Evolutionary conservation across 257 asterid genomes (phyloP), one percentile per base, ranked within the genome.

Genomic region (Gardenia jasminoides): DNA sequence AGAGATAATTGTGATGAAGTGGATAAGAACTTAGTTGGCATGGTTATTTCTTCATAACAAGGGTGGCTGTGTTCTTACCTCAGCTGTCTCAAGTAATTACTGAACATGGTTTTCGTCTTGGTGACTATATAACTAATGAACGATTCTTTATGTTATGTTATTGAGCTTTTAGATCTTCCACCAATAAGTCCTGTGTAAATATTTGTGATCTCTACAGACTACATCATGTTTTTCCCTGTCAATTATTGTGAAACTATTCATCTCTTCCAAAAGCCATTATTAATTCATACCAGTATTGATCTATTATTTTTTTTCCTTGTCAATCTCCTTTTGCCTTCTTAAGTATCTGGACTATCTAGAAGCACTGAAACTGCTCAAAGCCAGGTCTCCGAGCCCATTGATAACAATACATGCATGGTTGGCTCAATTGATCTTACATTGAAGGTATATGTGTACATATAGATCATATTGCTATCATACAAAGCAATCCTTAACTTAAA

Each of bases 331-430:
- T 74, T 67, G 15, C 41, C 41, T 36, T 36, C 4, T 83, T 75
- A 90, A 95, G 99, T 93, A 54, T 95, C 99, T 47, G 98, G 99
- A 74, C 76, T 95, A 76, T 89, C 97, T 17, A 97, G 98, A 80
- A 87, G 84, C 85, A 10, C 74, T 12, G 97, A 94, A 80, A 84
- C 84, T 61, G 99, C 98, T 28, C 99, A 93, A 86, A 86, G 93
- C 82, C 98, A 95, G 89, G 99, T 95, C 31, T 93, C 97, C 94
- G n/a, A n/a, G n/a, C n/a, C n/a, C n/a, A n/a, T n/a, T n/a, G n/a
- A n/a, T n/a, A n/a, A n/a, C n/a, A n/a, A n/a, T n/a, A n/a, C n/a
- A n/a, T n/a, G n/a, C n/a, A n/a, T n/a, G n/a, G n/a, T n/a, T n/a
- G n/a, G n/a, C n/a, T n/a, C n/a, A n/a, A n/a, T n/a, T n/a, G n/a